Percentiles rank a stretch among this genome's conserved stretches.
Evolutionary conservation across 1,284 basidiomycete species (phyloP).

Genomic region (Bothia castanella): DNA sequence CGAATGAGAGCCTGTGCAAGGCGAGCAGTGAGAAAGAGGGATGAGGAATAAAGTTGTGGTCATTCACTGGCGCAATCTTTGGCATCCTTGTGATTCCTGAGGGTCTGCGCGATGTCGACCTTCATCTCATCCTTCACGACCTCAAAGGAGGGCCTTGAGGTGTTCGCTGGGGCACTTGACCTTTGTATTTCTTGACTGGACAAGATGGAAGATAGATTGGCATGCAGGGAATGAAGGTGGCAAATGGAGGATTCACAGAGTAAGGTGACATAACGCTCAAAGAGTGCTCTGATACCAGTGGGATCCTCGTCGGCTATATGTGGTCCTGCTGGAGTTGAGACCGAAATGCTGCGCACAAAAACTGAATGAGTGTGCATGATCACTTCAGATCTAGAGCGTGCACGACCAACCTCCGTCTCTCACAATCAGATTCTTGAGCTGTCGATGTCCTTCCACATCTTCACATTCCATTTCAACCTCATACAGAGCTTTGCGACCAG

Average conservation of each 20-base stretch:
- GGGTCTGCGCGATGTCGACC: too few species aligned
- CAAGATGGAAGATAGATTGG: background rate
- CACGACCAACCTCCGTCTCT: conserved; percentile 50
- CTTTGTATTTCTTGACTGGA: conserved; percentile 3
- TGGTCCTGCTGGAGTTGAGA: too few species aligned
- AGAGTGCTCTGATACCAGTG: background rate
- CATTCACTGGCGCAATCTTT: too few species aligned
- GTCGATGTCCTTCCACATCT: conserved; percentile 47
- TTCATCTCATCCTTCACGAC: too few species aligned
- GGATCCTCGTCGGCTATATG: background rate
- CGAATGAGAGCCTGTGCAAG: conserved; percentile 1
- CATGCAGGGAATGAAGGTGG: background rate
- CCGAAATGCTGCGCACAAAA: conserved; percentile 45
- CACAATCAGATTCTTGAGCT: conserved; percentile 56
- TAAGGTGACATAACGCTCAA: conserved; percentile 6
- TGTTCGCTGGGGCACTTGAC: background rate
- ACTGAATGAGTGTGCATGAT: conserved; percentile 9
- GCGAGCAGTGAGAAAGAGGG: too few species aligned
- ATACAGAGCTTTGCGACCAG: conserved; percentile 59
- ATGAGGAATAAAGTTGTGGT: too few species aligned
- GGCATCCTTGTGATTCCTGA: too few species aligned
- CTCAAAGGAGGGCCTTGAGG: background rate
- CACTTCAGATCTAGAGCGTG: background rate
- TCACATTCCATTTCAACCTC: conserved; percentile 65
- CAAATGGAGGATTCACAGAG: conserved; percentile 1